Evolutionary conservation across 106 monocot genomes (phyloP).

Genomic region (Acorus calamus): DNA sequence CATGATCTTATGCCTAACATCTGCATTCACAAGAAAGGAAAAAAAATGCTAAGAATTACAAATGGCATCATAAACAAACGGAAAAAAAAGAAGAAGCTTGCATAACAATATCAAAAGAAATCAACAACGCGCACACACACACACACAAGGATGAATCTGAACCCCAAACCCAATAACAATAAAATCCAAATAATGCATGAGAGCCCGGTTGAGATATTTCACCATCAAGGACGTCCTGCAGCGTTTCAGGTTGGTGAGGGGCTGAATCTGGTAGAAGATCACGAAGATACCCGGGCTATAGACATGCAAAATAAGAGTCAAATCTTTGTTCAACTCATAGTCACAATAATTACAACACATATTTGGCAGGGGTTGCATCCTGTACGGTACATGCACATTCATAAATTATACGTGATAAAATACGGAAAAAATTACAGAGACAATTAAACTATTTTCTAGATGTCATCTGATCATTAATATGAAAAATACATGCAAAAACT

Average conservation of each 20-base stretch:
- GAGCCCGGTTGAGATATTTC: background rate
- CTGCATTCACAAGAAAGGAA: conserved; percentile 17
- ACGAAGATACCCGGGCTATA: conserved; percentile 55
- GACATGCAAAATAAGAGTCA: conserved; percentile 2
- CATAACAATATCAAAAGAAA: too few relatives aligned
- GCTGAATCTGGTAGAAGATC: conserved; percentile 69
- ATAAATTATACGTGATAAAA: too few relatives aligned
- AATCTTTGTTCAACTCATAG: background rate
- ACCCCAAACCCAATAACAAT: background rate
- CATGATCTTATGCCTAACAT: conserved; percentile 65
- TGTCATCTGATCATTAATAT: too few relatives aligned
- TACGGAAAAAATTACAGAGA: too few relatives aligned
- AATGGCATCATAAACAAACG: background rate
- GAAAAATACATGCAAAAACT: too few relatives aligned
- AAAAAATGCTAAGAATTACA: too few relatives aligned
- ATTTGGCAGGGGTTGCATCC: too few relatives aligned
- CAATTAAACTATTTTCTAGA: too few relatives aligned
- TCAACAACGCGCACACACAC: too few relatives aligned
- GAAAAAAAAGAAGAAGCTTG: background rate
- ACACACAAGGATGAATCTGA: background rate
- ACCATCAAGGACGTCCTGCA: conserved; percentile 69
- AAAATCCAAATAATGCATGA: background rate
- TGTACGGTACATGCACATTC: too few relatives aligned
- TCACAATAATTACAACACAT: too few relatives aligned
- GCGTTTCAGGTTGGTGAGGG: conserved; percentile 47